Base-by-base conservation (phyloP, 2,329 filamentous ascomycete genomes). In the Apiospora phragmitis region DNA sequence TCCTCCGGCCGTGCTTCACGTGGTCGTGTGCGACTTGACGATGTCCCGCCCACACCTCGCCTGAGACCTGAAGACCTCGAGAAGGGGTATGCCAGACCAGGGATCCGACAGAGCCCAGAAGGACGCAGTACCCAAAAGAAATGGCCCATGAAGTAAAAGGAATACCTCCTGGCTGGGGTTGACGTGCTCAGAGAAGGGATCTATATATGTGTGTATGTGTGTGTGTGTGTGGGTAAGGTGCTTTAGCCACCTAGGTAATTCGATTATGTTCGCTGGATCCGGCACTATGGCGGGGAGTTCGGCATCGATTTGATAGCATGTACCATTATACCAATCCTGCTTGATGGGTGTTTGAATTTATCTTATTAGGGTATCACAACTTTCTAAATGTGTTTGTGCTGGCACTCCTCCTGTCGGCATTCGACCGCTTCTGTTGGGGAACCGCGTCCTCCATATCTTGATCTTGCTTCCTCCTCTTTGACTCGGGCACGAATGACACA, bases 401-500 rank as follows among this genome's bases (percentile, higher is more conserved):
- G 68, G 93, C 93, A 80, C 92, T 94, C 80, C 92, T 94, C 76
- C 93, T 85, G 76, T 93, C 88, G 70, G 79, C 79, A 70, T 83
- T 83, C 41, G 78, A 79, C 35, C 76, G 77, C 70, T 74, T 78
- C 49, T 75, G 71, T 70, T 75, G 75, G n/a, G 70, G 68, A 65
- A 68, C 73, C 24, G 71, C 55, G 51, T 72, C 71, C 29, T 72
- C 71, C 29, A 72, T 71, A 55, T 77, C 73, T 21, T 75, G 74
- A 38, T 38, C 55, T 38, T 62, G 55, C 78, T 84, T 83, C 76
- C 87, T 89, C 79, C 83, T 88, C 75, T 80, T 85, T 11, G 83
- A 85, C 72, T 87, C 85, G 11, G 92, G 92, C 71, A 91, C 86
- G 80, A 95, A 95, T n/a, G 91, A 92, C 72, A 95, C 87, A 75